These are phyloP conservation scores for Aspergillus bombycis DNA, from an alignment of 2,329 filamentous ascomycete genomes.

Conservation along the genomic window DNA sequence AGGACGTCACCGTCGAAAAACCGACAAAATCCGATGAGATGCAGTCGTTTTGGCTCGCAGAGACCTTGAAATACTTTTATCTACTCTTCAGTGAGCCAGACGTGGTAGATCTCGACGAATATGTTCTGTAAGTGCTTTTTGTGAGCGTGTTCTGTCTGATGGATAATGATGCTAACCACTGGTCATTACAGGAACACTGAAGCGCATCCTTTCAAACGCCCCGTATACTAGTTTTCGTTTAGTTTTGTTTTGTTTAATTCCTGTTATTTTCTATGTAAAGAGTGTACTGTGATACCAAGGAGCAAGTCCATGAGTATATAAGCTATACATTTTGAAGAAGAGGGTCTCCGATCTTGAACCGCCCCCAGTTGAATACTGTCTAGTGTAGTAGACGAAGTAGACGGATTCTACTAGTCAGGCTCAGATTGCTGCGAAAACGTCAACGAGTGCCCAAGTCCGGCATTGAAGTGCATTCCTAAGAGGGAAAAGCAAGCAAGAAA, in stretches of 20 bases:
- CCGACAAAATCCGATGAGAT: slow-evolving; percentile 60
- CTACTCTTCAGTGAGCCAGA: slow-evolving; percentile 49
- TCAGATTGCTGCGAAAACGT: background rate
- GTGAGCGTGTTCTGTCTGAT: background rate
- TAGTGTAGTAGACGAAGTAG: background rate
- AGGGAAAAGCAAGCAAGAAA: no score
- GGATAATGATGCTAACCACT: background rate
- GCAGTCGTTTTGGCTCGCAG: slow-evolving; percentile 73
- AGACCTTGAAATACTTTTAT: slow-evolving; percentile 54
- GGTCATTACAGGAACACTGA: slow-evolving; percentile 24
- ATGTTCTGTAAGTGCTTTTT: slow-evolving; percentile 45
- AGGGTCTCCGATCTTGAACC: background rate
- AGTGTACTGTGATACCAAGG: slow-evolving; percentile 3
- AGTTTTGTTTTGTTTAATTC: background rate
- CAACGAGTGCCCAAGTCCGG: background rate
- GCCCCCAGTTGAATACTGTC: background rate
- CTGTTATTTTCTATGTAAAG: slow-evolving; percentile 1
- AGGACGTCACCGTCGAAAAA: slow-evolving; percentile 62
- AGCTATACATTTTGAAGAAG: background rate
- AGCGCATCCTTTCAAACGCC: slow-evolving; percentile 32
- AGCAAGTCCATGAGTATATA: slow-evolving; percentile 4
- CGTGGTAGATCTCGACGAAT: slow-evolving; percentile 50
- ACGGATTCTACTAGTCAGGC: background rate
- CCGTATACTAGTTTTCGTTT: slow-evolving; percentile 13
- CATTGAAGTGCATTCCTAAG: background rate